These are phyloP conservation scores for Vitis rupestris DNA, from an alignment of 164 flowering plant genomes.

Conservation along the genomic window DNA sequence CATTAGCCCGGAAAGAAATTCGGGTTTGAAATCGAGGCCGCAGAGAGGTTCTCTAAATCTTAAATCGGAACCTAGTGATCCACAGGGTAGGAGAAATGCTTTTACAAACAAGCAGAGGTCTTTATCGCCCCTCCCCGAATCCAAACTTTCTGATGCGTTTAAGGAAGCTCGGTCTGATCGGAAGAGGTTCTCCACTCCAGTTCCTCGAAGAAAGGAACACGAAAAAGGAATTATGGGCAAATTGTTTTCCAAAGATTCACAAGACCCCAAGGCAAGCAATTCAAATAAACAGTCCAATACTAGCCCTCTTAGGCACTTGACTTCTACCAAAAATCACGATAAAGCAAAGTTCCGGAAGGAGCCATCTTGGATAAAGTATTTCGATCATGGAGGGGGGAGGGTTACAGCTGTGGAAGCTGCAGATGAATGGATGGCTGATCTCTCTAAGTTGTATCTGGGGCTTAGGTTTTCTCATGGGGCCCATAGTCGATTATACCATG, in stretches of 20 bases:
- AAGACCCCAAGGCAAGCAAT: constrained; percentile 14
- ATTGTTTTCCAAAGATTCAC: constrained; percentile 28
- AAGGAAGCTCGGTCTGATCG: constrained; percentile 62
- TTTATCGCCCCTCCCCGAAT: constrained; percentile 55
- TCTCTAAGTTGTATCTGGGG: constrained; percentile 72
- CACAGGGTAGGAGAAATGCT: constrained; percentile 18
- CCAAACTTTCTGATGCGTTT: constrained; percentile 55
- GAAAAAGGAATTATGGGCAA: constrained; percentile 40
- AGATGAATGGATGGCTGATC: constrained; percentile 67
- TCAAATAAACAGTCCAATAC: constrained; percentile 12
- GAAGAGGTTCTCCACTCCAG: constrained; percentile 74
- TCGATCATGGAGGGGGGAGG: constrained; percentile 72
- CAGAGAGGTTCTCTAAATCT: constrained; percentile 5
- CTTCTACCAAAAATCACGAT: constrained; percentile 35
- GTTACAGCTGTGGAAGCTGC: constrained; percentile 66
- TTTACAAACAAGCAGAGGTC: constrained; percentile 50
- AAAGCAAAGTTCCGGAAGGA: constrained; percentile 53
- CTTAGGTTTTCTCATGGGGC: constrained; percentile 81
- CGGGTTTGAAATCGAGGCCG: constrained; percentile 43
- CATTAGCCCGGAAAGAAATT: constrained; percentile 18
- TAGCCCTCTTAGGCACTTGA: constrained; percentile 42
- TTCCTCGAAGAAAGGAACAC: constrained; percentile 39
- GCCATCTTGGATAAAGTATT: constrained; percentile 68
- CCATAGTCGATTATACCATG: constrained; percentile 84
- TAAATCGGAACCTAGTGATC: constrained; percentile 9